phyloP scores from a whole-genome alignment of 805 yeast species.

The Zygosaccharomyces lentus region DNA sequence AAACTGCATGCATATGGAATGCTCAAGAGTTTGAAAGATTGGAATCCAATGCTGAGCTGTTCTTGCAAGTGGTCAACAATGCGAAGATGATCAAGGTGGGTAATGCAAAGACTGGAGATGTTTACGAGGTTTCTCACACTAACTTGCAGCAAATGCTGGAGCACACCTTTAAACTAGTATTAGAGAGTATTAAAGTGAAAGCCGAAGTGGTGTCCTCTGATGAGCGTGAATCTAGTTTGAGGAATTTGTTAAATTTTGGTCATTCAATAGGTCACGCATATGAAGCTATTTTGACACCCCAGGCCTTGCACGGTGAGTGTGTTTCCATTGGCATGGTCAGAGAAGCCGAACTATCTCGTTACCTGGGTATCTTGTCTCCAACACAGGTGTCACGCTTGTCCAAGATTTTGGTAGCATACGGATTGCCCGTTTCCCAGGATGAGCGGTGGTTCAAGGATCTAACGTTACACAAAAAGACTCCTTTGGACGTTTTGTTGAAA shows the following conservation, averaged over 20 bases:
- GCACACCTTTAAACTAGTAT: slow-evolving; percentile 71
- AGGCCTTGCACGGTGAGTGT: slow-evolving; percentile 96
- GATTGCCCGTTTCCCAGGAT: slow-evolving; percentile 72
- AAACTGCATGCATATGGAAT: slow-evolving; percentile 98
- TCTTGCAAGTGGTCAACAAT: slow-evolving; percentile 60
- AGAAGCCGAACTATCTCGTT: slow-evolving; percentile 94
- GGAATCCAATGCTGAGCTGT: slow-evolving; percentile 67
- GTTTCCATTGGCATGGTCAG: slow-evolving; percentile 94
- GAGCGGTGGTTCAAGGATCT: slow-evolving; percentile 70
- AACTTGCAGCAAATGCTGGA: slow-evolving; percentile 67
- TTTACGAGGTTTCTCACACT: slow-evolving; percentile 46
- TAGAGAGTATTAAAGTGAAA: slow-evolving; percentile 83
- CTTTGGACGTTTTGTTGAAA: slow-evolving; percentile 66
- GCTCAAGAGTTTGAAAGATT: slow-evolving; percentile 81
- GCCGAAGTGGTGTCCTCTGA: slow-evolving; percentile 91
- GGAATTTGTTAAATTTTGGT: slow-evolving; percentile 91
- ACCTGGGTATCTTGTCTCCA: slow-evolving; percentile 81
- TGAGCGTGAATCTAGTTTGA: slow-evolving; percentile 90
- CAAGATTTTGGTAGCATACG: slow-evolving; percentile 79
- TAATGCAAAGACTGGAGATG: slow-evolving; percentile 19
- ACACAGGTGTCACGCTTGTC: slow-evolving; percentile 89
- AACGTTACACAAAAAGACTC: slow-evolving; percentile 64
- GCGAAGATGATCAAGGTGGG: slow-evolving; percentile 18
- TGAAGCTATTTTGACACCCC: slow-evolving; percentile 96
- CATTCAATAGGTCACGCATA: slow-evolving; percentile 98